phyloP scores from a whole-genome alignment of 2,329 filamentous ascomycete species.

The Parafenestella ontariensis region DNA sequence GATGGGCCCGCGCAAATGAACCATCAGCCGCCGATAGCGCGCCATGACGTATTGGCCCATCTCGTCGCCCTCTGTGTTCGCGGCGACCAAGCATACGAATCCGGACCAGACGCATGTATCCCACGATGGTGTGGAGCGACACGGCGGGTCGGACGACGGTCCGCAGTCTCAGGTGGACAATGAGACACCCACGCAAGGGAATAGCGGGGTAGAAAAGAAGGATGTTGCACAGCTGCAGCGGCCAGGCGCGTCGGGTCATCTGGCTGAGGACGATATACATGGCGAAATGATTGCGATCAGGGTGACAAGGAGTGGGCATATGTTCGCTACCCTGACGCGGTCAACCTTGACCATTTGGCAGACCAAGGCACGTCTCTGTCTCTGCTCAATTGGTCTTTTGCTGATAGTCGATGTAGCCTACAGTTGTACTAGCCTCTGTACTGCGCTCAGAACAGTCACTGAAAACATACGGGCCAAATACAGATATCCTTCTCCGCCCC shows the following conservation, averaged over 20 bases:
- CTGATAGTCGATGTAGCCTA: constrained; percentile 67
- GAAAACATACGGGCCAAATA: constrained; percentile 82
- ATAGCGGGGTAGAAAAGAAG: constrained; percentile 18
- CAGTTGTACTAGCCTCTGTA: constrained; percentile 84
- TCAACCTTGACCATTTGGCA: constrained; percentile 95
- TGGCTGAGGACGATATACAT: constrained; percentile 51
- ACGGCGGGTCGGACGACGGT: constrained; percentile 17
- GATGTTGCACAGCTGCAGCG: constrained; percentile 7
- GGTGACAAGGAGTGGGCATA: constrained; percentile 78
- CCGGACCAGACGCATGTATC: constrained; percentile 63
- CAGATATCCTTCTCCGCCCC: constrained; percentile 83
- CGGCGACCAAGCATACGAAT: constrained; percentile 72
- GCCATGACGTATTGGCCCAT: constrained; percentile 87
- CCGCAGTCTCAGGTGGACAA: constrained; percentile 15
- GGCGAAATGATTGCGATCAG: constrained; percentile 77
- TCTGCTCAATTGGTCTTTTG: constrained; percentile 14
- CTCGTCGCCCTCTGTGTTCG: constrained; percentile 82
- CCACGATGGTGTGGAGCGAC: constrained; percentile 62
- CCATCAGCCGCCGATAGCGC: constrained; percentile 45
- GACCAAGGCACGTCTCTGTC: constrained; percentile 72
- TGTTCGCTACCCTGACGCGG: constrained; percentile 86
- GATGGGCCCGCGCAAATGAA: constrained; percentile 47
- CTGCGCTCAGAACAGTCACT: constrained; percentile 82
- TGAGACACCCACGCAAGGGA: constrained; percentile 10
- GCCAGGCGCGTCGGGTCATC: constrained; percentile 10